Conservation (phyloP, 257 asterid genomes). For the Penstemon davidsonii region DNA sequence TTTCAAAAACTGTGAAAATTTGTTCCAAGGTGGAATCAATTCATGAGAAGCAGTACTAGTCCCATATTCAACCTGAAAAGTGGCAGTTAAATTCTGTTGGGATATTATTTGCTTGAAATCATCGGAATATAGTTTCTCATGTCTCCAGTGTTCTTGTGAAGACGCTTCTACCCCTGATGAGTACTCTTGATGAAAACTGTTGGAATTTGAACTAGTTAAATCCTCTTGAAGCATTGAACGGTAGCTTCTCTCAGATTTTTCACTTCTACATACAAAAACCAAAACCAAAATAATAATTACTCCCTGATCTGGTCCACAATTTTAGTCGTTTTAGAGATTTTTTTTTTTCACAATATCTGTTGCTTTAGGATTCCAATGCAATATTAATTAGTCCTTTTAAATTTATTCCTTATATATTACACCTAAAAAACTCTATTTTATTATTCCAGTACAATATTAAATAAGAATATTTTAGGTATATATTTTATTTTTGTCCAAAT, state of each 20-base stretch:
- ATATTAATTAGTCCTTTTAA: no score
- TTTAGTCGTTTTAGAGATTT: no score
- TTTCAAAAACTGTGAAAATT: constrained; percentile 46
- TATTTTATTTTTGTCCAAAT: no score
- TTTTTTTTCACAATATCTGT: no score
- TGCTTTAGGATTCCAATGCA: no score
- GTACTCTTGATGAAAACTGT: constrained; percentile 47
- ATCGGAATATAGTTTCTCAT: constrained; percentile 34
- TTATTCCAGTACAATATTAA: no score
- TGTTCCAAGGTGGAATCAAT: constrained; percentile 43
- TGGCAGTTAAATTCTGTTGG: constrained; percentile 32
- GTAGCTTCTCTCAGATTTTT: constrained; percentile 39
- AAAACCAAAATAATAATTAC: background rate
- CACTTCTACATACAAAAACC: constrained; percentile 37
- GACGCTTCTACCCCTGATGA: constrained; percentile 26
- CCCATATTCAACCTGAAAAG: background rate
- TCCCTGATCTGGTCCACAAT: no score
- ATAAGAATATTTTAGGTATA: no score
- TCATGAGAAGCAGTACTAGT: background rate
- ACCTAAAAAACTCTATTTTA: no score
- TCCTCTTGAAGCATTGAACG: constrained; percentile 51
- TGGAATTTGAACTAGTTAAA: constrained; percentile 23
- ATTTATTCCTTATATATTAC: no score
- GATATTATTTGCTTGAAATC: constrained; percentile 44
- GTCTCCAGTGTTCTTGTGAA: constrained; percentile 59